A percentile compares a stretch with the other conserved stretches of the same genome.
These are phyloP conservation scores for Cyanodermella asteris DNA, from an alignment of 2,329 filamentous ascomycete species.

Conservation along the genomic window DNA sequence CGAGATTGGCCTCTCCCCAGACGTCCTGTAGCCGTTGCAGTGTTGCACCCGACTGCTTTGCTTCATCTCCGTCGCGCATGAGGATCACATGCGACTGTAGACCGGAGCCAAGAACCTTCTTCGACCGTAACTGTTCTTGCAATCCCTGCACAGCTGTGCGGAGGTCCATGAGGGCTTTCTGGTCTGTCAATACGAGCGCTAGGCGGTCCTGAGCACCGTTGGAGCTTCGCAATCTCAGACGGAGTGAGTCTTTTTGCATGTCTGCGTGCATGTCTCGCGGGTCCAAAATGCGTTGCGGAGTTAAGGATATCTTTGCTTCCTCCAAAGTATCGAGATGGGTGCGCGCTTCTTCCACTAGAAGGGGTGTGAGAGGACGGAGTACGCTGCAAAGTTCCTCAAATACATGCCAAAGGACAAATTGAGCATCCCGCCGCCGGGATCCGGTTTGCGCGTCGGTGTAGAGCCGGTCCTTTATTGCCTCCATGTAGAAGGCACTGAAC, in stretches of 20 bases:
- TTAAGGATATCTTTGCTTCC: no score
- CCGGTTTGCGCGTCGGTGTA: slow-evolving; percentile 61
- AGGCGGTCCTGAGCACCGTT: no score
- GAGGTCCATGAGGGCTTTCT: slow-evolving; percentile 23
- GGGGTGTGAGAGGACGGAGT: slow-evolving; percentile 58
- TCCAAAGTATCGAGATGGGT: no score
- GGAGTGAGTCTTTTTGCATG: no score
- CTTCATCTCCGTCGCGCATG: slow-evolving; percentile 14
- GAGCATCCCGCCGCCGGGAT: slow-evolving; percentile 32
- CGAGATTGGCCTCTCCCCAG: slow-evolving; percentile 35
- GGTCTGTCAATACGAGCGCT: no score
- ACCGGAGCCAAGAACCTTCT: slow-evolving; percentile 57
- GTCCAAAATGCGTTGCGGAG: no score
- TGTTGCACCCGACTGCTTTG: slow-evolving; percentile 6
- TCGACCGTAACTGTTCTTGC: slow-evolving; percentile 48
- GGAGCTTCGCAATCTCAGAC: no score
- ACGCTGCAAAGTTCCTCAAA: slow-evolving; percentile 54
- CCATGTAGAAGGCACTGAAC: slow-evolving; percentile 83
- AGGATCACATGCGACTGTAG: slow-evolving; percentile 54
- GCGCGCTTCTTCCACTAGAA: slow-evolving; percentile 77
- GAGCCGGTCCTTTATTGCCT: slow-evolving; percentile 73
- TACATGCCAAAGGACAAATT: slow-evolving; percentile 36
- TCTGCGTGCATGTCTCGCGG: no score
- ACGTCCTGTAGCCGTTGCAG: slow-evolving; percentile 13
- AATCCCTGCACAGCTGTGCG: slow-evolving; percentile 50